Evolutionary conservation across 371 early-diverging fungal genomes (phyloP), one percentile per base, ranked within the genome.

Genomic region (Rhizopus delemar): DNA sequence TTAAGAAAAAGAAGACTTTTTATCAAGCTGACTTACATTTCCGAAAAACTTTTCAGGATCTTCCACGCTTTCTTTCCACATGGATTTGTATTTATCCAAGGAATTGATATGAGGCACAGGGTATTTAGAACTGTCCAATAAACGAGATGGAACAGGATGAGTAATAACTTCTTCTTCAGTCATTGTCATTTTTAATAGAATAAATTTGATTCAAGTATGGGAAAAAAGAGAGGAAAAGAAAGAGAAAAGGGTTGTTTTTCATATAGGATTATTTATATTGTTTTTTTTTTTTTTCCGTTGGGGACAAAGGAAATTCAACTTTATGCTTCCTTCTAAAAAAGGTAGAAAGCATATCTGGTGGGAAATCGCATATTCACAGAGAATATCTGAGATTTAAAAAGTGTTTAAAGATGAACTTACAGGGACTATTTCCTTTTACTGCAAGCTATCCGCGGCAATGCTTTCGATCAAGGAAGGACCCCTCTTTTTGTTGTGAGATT

Each of bases 41-140:
- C 86, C 83, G 76, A 88, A 95, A 78, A 95, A 95, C 28, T 60
- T 53, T 33, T 83, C 82, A 32, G 94, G 93, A 41, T 92, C 63
- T n/a, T 82, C 71, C 52, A 94, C 76, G 66, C 88, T 87, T 65
- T 90, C 80, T 45, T 82, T 77, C 74, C 91, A 86, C 77, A 90
- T 66, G 36, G 79, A 60, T 59, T 82, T 64, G 74, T 95, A 95
- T 66, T 89, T 75, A 41, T 87, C 87, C 67, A 92, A 59, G 29
- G 87, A 85, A 31, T 81, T 58, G 51, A 93, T 71, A 68, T 86
- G 83, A 46, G 92, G 90, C 57, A 72, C 75, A 15, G 85, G 86
- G 51, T 71, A 75, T 59, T 71, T 57, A 6, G 59, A 38, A 7
- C 74, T 48, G 58, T 85, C 78, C 51, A 86, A 63, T n/a, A 84